Evolutionary conservation across 1,284 basidiomycete species (phyloP), one percentile per base, ranked within the genome.

Genomic region (Cryptococcus sp.): DNA sequence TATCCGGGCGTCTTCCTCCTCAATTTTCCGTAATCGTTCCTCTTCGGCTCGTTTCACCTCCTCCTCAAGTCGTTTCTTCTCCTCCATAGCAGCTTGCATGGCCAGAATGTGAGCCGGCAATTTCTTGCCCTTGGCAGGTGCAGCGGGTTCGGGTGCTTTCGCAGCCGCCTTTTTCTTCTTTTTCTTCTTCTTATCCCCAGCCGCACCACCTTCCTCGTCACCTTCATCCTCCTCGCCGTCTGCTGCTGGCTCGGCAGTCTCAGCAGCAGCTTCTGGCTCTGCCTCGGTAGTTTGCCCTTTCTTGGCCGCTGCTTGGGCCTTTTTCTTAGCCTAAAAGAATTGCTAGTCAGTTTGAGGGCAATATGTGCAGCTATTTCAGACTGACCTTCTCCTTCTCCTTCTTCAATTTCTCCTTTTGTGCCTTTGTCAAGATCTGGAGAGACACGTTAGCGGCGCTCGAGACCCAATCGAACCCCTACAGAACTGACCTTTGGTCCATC

Each of bases 341-440:
- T 34, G 13, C 8, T 34, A 34, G 8, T 34, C 29, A 34, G 29
- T 34, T 10, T 34, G 29, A 10, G 16, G 40, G 5, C 13, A 10
- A 39, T n/a, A 46, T 49, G 53, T 26, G n/a, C 43, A 54, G 46
- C 25, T 22, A 55, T 44, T 19, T 34, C 8, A 46, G 43, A 63
- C 74, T 38, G 51, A 87, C 91, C 87, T 94, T 94, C 80, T 95
- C 92, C 58, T 86, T 85, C 79, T 95, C 93, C 78, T 95, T 95
- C 85, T 95, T 95, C 59, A 93, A 80, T 72, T 87, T 88, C 75
- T 95, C 91, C 80, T 95, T 95, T 81, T 93, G 90, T 77, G 93
- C 93, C 80, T 94, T 95, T 15, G 86, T 86, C 25, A 93, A 78
- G 40, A 94, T 72, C 75, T 87, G 87, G 15, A 80, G 69, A 19